phyloP scores from a whole-genome alignment of 2,329 filamentous ascomycete species.

The Colletotrichum truncatum region DNA sequence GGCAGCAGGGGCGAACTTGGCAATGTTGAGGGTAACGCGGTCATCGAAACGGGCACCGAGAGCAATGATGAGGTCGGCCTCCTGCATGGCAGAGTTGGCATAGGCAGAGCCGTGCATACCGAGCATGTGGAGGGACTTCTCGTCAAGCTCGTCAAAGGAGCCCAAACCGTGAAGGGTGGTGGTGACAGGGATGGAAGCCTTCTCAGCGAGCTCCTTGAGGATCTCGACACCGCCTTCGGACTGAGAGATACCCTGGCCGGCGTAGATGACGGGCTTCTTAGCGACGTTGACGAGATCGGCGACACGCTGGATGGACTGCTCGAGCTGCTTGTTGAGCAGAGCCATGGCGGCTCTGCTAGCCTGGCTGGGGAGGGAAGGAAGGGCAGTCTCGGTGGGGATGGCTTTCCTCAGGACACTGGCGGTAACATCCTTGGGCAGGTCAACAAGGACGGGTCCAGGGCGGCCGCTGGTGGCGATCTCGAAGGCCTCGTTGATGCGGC shows the following conservation, averaged over 20 bases:
- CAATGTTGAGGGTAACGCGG: constrained; percentile 83
- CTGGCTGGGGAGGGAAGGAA: constrained; percentile 85
- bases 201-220: constrained; percentile 88
- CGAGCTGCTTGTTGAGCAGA: constrained; percentile 75
- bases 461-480: constrained; percentile 96
- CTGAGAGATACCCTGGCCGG: constrained; percentile 88
- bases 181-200: constrained; percentile 91
- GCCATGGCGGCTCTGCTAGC: constrained; percentile 85
- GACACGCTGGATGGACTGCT: constrained; percentile 78
- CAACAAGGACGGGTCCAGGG: constrained; percentile 93
- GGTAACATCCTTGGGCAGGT: constrained; percentile 96
- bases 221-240: constrained; percentile 81
- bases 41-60: constrained; percentile 96
- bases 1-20: constrained; percentile 89
- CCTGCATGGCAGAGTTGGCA: constrained; percentile 98
- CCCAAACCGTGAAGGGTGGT: constrained; percentile 95
- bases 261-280: constrained; percentile 95
- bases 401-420: constrained; percentile 83
- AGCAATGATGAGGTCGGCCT: constrained; percentile 94
- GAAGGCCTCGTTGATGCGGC: constrained; percentile 96
- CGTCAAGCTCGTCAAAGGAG: constrained; percentile 90
- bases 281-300: constrained; percentile 85
- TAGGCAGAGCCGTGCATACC: constrained; percentile 98
- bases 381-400: constrained; percentile 78
- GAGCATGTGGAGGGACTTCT: constrained; percentile 96